Base-by-base conservation (phyloP, 371 early-diverging fungal genomes). In the Mortierella sp. region DNA sequence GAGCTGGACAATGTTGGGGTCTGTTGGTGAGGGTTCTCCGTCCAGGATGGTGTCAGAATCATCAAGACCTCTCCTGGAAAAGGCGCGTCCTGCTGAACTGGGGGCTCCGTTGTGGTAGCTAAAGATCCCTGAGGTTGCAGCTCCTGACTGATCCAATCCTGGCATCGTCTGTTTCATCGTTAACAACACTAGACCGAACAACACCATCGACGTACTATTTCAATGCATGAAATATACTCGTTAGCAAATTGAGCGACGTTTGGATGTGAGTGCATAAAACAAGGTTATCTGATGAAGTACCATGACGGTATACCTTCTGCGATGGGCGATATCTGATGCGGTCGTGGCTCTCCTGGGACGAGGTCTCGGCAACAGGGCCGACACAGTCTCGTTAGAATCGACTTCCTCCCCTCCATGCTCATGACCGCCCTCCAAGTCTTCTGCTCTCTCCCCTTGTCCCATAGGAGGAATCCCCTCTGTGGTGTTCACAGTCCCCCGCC, bases 1-100 rank as follows among this genome's bases (percentile, higher is more conserved):
- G 31, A 94, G 71, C 79, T 87, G 78, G 2, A 72, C 68, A n/a
- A 66, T 64, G 24, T 72, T 58, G 55, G 47, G 74, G n/a, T 76
- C 79, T 45, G 68, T 67, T n/a, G 68, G 64, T 2, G 50, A 63
- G 26, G 24, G 26, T 0, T 47, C 31, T 10, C 58, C 47, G 22
- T 53, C 41, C 19, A 29, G 61, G 22, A 50, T 44, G 5, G 16
- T 29, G n/a, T 68, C 58, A 6, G 55, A 66, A 16, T 53, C 80
- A 16, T 68, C 72, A 0, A 75, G 55, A 6, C 65, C 75, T 34
- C 84, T 61, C 39, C 4, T 61, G 5, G 79, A 37, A 65, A 83
- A 66, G 22, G 73, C 75, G 29, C 84, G 84, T 14, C 74, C 82
- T 29, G 64, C 11, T n/a, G 24, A 7, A 9, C 4, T 19, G 16